These are phyloP conservation scores for Vitis vinifera DNA, from an alignment of 164 flowering plant genomes.

Conservation along the genomic window DNA sequence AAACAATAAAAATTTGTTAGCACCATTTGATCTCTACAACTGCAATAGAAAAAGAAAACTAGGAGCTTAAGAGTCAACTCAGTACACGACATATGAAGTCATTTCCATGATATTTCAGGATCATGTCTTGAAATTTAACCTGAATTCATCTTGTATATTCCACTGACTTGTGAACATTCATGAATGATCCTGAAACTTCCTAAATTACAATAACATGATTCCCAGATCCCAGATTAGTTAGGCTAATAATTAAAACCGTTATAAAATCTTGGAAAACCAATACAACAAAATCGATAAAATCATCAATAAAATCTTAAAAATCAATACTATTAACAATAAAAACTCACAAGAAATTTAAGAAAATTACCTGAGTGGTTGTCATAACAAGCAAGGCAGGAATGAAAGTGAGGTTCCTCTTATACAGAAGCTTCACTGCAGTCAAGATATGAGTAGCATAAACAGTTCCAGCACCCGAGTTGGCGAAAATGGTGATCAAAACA, in stretches of 20 bases:
- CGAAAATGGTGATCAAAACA: constrained; percentile 53
- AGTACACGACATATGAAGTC: no score
- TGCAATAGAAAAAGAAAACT: no score
- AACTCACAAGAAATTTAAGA: not conserved
- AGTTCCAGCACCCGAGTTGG: constrained; percentile 45
- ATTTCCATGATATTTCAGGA: no score
- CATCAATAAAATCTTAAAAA: not conserved
- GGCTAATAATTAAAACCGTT: no score
- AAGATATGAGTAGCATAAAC: constrained; percentile 51
- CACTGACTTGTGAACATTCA: not conserved
- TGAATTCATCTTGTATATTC: not conserved
- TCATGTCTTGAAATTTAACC: not conserved
- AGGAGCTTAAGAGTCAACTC: no score
- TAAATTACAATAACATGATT: no score
- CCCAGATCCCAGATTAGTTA: no score
- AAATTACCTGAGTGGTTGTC: constrained; percentile 50
- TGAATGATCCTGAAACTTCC: no score
- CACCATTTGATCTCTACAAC: no score
- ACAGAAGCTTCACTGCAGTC: constrained; percentile 41
- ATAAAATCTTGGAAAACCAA: no score
- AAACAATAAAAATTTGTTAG: no score
- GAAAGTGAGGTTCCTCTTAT: constrained; percentile 35
- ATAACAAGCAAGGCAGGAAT: constrained; percentile 43
- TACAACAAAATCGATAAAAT: no score
- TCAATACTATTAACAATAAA: not conserved